phyloP scores from a whole-genome alignment of 345 rosid genomes.

The Kernera saxatilis region DNA sequence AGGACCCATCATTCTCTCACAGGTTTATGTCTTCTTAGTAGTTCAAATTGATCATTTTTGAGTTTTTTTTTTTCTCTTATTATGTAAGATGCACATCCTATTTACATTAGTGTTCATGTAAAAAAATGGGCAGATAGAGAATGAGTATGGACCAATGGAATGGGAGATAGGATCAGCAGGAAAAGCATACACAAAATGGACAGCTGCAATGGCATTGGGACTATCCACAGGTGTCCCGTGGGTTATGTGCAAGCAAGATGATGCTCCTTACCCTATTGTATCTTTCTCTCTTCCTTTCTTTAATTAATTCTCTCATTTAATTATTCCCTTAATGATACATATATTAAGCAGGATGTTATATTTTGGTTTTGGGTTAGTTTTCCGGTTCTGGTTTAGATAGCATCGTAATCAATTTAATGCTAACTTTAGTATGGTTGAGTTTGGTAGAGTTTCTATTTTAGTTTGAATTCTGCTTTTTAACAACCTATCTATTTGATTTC shows the following conservation, averaged over 20 bases:
- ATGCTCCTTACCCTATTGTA: constrained; percentile 72
- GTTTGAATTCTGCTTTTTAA: not conserved
- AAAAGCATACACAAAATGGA: constrained; percentile 50
- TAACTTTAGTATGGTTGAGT: not conserved
- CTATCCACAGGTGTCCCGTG: constrained; percentile 58
- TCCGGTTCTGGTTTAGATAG: not conserved
- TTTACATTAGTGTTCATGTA: not conserved
- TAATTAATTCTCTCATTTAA: not conserved
- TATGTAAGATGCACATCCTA: not conserved
- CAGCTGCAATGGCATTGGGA: constrained; percentile 56
- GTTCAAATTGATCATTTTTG: not conserved
- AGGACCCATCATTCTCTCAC: constrained; percentile 81
- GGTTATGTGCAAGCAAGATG: constrained; percentile 50
- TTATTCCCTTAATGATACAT: not conserved
- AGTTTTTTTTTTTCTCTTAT: not conserved
- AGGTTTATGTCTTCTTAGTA: constrained; percentile 36
- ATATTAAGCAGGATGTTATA: not conserved
- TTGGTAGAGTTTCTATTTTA: constrained; percentile 3
- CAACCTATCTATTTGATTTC: not conserved
- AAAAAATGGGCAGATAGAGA: constrained; percentile 46
- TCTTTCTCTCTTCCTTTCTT: not conserved
- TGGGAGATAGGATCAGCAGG: constrained; percentile 50
- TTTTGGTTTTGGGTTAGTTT: not conserved
- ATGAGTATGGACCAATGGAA: constrained; percentile 56
- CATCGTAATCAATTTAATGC: constrained; percentile 1